Evolutionary conservation across 1,284 basidiomycete species (phyloP), one percentile per base, ranked within the genome.

Genomic region (Puccinia polysora): DNA sequence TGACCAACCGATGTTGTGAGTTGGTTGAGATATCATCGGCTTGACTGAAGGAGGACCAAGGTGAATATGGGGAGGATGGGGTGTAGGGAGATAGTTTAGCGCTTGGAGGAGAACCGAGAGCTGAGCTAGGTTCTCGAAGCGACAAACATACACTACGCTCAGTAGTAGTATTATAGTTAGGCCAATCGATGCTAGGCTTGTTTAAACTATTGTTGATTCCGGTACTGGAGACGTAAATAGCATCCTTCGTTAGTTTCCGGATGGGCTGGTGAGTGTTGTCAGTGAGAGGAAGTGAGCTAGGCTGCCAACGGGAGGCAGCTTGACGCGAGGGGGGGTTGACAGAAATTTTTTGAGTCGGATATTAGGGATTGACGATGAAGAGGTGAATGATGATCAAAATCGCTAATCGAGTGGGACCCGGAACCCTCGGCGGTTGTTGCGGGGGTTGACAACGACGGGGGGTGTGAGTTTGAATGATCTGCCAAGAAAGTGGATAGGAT

Each of bases 21-120:
- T 50, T 14, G 4, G 14, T 30, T 47, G 38, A 14, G 18, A 6
- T 34, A 25, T 64, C 45, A 47, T 64, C 47, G 28, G 36, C 20
- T 25, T 30, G 32, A 49, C 14, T 15, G 4, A 49, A 34, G 5
- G 62, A 45, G 2, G 62, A 34, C 62, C 45, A 70, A 50, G 67
- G 28, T 15, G 67, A 70, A 45, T 59, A 70, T n/a, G 67, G 56
- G 18, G 67, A 59, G 10, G 67, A 60, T 15, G 67, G 56, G 10
- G 53, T 59, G 43, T 32, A 55, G 49, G 52, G 38, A 10, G 49
- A 43, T 10, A 23, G 23, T 10, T 23, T 59, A 28, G 56, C 55
- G 25, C 45, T 70, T 52, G 14, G 43, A 52, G 40, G 55, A 6
- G 67, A 69, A 45, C 28, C 38, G 4, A 40, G 14, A 40, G 47